A percentile compares a stretch with the other conserved stretches of the same genome.
phyloP scores from a whole-genome alignment of 78 protist species.

The Anaeramoeba flamelloides region DNA sequence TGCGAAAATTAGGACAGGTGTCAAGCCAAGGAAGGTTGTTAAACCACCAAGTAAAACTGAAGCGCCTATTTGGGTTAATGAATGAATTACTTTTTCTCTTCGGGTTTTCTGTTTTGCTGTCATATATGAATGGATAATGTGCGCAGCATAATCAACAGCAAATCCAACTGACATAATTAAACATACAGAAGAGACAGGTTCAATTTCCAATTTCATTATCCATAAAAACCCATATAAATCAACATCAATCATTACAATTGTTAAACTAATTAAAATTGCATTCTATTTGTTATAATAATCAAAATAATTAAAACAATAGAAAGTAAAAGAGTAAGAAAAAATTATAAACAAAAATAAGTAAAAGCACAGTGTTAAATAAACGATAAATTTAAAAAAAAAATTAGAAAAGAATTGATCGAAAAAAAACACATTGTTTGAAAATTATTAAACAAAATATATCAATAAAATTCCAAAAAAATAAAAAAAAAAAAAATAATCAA shows the following conservation, averaged over 20 bases:
- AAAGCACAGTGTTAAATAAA: no score
- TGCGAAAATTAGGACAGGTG: not conserved
- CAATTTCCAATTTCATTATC: not conserved
- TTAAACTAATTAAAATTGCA: no score
- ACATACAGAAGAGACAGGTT: not conserved
- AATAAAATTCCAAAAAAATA: no score
- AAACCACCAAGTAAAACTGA: not conserved
- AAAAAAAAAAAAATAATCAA: no score
- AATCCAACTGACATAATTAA: not conserved
- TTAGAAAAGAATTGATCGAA: no score
- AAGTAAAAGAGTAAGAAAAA: no score
- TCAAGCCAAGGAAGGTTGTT: not conserved
- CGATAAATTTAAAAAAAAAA: no score
- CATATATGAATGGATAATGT: not conserved
- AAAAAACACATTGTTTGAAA: no score
- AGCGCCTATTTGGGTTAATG: not conserved
- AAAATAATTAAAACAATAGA: no score
- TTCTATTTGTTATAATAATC: no score
- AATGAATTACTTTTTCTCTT: not conserved
- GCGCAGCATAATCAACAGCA: not conserved
- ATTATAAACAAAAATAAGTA: no score
- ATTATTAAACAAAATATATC: no score
- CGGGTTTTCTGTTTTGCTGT: not conserved
- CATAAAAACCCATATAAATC: not conserved
- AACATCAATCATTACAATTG: not conserved